These are phyloP conservation scores for Termitomyces sp. DNA, from an alignment of 768 basidiomycete species.

Conservation along the genomic window DNA sequence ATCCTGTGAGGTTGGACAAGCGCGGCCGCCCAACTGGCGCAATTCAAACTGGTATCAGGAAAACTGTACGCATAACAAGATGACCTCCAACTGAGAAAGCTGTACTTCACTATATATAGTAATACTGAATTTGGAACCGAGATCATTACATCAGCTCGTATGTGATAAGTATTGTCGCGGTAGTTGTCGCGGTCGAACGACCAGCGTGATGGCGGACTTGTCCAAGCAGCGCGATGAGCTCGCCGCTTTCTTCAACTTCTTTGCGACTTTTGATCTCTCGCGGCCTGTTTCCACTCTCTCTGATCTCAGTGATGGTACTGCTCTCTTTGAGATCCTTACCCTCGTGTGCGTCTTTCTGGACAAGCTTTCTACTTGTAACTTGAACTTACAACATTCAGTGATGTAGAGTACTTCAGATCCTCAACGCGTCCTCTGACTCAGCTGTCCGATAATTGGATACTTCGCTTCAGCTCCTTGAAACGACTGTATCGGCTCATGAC, in stretches of 20 bases:
- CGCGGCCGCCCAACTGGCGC: constrained; percentile 28
- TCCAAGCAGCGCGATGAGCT: constrained; percentile 51
- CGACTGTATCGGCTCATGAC: constrained; percentile 84
- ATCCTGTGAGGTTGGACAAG: constrained; percentile 31
- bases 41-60: constrained; percentile 35
- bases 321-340: constrained; percentile 69
- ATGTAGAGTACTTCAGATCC: constrained; percentile 72
- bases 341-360: constrained; percentile 51
- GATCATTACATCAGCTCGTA: constrained; percentile 1
- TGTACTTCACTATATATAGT: too few relatives aligned
- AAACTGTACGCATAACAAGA: constrained; percentile 6
- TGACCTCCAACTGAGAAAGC: neutral
- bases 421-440: constrained; percentile 52
- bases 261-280: constrained; percentile 64
- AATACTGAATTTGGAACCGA: neutral
- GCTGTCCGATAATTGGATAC: constrained; percentile 82
- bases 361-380: neutral
- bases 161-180: too few relatives aligned
- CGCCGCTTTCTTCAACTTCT: constrained; percentile 78
- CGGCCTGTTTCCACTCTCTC: constrained; percentile 54
- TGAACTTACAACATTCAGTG: constrained; percentile 35
- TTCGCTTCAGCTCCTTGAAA: constrained; percentile 79
- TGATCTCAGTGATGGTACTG: constrained; percentile 78
- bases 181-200: neutral
- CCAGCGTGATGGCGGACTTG: constrained; percentile 26